These are phyloP conservation scores for Amphicarpaea edgeworthii DNA, from an alignment of 306 rosid genomes.

Conservation along the genomic window DNA sequence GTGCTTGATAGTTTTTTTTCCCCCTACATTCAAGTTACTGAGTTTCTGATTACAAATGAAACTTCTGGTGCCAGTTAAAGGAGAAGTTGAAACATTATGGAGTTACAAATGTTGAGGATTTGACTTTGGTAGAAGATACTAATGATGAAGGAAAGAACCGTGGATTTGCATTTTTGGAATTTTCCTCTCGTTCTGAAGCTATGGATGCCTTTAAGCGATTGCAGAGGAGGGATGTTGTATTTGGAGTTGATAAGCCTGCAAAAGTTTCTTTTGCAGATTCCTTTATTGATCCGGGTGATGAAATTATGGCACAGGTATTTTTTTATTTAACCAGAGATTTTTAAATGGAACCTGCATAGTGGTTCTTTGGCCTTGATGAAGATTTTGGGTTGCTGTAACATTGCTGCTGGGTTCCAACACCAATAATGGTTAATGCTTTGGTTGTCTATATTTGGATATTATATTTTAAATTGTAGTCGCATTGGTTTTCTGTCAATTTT, in stretches of 20 bases:
- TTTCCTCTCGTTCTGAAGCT: slow-evolving; percentile 94
- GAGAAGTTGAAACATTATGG: slow-evolving; percentile 96
- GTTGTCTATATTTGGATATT: slow-evolving; percentile 5
- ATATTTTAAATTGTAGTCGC: background rate
- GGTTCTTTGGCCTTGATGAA: slow-evolving; percentile 25
- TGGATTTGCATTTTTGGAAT: slow-evolving; percentile 95
- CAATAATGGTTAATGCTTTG: background rate
- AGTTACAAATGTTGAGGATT: slow-evolving; percentile 89
- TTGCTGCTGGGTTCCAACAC: slow-evolving; percentile 11
- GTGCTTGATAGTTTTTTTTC: slow-evolving; percentile 35
- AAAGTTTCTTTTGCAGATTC: slow-evolving; percentile 99
- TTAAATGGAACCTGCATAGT: slow-evolving; percentile 12
- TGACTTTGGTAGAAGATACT: slow-evolving; percentile 91
- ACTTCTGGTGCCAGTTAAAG: slow-evolving; percentile 74
- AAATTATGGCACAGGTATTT: slow-evolving; percentile 96
- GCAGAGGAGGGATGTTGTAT: slow-evolving; percentile 90
- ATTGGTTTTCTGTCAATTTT: background rate
- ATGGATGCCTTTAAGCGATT: slow-evolving; percentile 97
- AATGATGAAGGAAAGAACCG: slow-evolving; percentile 91
- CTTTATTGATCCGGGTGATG: slow-evolving; percentile 97
- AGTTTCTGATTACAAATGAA: slow-evolving; percentile 48
- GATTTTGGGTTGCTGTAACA: slow-evolving; percentile 19
- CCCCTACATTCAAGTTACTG: slow-evolving; percentile 40
- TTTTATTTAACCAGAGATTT: slow-evolving; percentile 25
- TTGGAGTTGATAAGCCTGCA: slow-evolving; percentile 98